Base-by-base conservation (phyloP, 257 asterid species). In the Buddleja alternifolia region DNA sequence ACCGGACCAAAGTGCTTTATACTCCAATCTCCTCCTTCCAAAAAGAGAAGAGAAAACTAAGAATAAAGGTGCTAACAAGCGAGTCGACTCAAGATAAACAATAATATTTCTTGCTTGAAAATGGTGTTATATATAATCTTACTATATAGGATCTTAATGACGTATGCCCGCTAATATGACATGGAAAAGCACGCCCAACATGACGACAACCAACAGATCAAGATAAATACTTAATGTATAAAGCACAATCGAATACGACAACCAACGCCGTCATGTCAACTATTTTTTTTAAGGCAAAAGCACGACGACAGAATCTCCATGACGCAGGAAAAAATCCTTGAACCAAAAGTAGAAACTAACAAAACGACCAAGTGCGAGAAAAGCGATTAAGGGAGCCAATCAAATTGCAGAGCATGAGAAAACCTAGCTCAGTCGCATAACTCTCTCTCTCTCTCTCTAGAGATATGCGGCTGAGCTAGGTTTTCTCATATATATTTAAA, bases 231-330 rank as follows among this genome's bases (percentile, higher is more conserved):
- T 8, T 24, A 40, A 47, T 7, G 6, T 37, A 10, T 10, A 15
- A 16, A 4, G 10, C 51, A 20, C 41, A 16, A n/a, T 10, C 4
- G 6, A 34, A 36, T 32, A 42, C 19, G 15, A 60, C 41, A 52
- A 51, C 34, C 41, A 48, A 53, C 4, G 50, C 47, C 57, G 24
- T 8, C 70, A 71, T 24, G 63, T 9, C 52, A 14, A 40, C 63
- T 7, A 67, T 21, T 41, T 4, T 5, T 14, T 29, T 29, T 5
- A 1, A 29, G 23, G 42, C 8, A 34, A 4, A 59, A 20, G 60
- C n/a, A n/a, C 15, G 19, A 37, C 60, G 4, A 21, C 63, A 7
- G 36, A 50, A 16, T 47, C 42, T 34, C 57, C 23, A 10, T 1
- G 54, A 60, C 17, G 15, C 40, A 23, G 19, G 16, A 8, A 52